These are phyloP conservation scores for Tylopilus sp. DNA, from an alignment of 768 basidiomycete species.

Conservation along the genomic window DNA sequence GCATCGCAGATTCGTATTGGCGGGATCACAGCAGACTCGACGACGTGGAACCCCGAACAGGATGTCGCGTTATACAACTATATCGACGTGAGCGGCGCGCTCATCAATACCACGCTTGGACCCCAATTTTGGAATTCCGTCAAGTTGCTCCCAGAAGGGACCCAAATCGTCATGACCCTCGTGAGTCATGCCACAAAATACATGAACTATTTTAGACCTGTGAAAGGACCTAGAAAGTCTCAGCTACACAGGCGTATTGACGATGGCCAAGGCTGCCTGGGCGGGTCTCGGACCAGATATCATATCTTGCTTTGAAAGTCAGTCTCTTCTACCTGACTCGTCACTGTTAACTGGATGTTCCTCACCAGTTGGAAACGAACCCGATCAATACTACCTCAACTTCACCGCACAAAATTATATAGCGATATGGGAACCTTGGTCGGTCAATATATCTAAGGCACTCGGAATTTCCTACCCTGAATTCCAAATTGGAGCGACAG, in stretches of 20 bases:
- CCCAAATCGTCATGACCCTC: slow-evolving; percentile 45
- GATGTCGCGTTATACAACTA: slow-evolving; percentile 35
- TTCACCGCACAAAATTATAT: slow-evolving; percentile 45
- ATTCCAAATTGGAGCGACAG: slow-evolving; percentile 51
- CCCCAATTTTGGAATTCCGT: slow-evolving; percentile 48
- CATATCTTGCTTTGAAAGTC: slow-evolving; percentile 44
- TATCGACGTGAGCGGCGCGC: slow-evolving; percentile 38
- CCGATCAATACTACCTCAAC: slow-evolving; percentile 43
- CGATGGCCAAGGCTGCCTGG: slow-evolving; percentile 41
- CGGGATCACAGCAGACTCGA: slow-evolving; percentile 53
- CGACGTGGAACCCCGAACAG: slow-evolving; percentile 43
- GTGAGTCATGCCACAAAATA: slow-evolving; percentile 23
- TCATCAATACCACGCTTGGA: slow-evolving; percentile 51
- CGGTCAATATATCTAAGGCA: slow-evolving; percentile 43
- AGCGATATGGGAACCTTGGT: slow-evolving; percentile 47
- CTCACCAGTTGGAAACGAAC: slow-evolving; percentile 47
- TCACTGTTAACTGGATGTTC: neutral
- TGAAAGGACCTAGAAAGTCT: slow-evolving; percentile 44
- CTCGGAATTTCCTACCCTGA: slow-evolving; percentile 36
- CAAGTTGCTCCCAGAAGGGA: slow-evolving; percentile 40
- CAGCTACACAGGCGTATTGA: slow-evolving; percentile 40
- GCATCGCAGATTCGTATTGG: slow-evolving; percentile 49
- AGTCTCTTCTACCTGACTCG: neutral
- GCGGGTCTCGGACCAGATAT: slow-evolving; percentile 35
- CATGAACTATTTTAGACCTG: neutral